These are phyloP conservation scores for Coemansia sp. DNA, from an alignment of 192 early-diverging fungal species.

Conservation along the genomic window DNA sequence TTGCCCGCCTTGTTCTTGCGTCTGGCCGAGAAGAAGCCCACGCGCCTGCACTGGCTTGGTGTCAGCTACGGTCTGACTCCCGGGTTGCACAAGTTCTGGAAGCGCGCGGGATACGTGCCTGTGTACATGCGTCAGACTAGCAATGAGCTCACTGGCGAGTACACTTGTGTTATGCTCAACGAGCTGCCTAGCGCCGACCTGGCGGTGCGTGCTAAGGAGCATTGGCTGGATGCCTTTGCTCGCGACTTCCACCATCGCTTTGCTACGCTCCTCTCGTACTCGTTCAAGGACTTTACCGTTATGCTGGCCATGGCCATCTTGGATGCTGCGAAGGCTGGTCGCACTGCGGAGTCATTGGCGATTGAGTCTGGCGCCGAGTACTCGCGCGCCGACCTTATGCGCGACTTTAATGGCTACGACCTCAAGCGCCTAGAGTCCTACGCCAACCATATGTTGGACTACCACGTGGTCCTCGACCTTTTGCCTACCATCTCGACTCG, in stretches of 20 bases:
- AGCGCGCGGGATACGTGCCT: conserved; percentile 81
- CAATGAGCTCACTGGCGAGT: conserved; percentile 97
- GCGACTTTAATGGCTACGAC: conserved; percentile 65
- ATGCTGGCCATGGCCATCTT: conserved; percentile 81
- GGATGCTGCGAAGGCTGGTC: conserved; percentile 63
- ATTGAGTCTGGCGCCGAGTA: conserved; percentile 20
- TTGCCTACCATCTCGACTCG: conserved; percentile 76
- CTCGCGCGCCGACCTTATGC: conserved; percentile 16
- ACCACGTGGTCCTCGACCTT: conserved; percentile 95
- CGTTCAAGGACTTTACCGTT: conserved; percentile 81
- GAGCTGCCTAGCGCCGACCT: conserved; percentile 58
- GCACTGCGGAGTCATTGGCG: conserved; percentile 21
- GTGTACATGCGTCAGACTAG: conserved; percentile 95
- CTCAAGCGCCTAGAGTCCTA: conserved; percentile 96
- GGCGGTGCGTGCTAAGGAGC: conserved; percentile 50
- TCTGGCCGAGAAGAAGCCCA: conserved; percentile 75
- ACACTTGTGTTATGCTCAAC: conserved; percentile 96
- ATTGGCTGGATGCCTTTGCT: conserved; percentile 88
- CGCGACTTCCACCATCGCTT: conserved; percentile 91
- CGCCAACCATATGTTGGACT: conserved; percentile 92
- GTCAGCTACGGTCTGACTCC: conserved; percentile 93
- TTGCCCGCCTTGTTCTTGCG: conserved; percentile 92
- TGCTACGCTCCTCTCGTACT: conserved; percentile 81
- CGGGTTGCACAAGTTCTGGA: conserved; percentile 95
- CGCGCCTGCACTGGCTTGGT: conserved; percentile 90